phyloP scores from a whole-genome alignment of 2,329 filamentous ascomycete species.

The Alternaria ethzedia region DNA sequence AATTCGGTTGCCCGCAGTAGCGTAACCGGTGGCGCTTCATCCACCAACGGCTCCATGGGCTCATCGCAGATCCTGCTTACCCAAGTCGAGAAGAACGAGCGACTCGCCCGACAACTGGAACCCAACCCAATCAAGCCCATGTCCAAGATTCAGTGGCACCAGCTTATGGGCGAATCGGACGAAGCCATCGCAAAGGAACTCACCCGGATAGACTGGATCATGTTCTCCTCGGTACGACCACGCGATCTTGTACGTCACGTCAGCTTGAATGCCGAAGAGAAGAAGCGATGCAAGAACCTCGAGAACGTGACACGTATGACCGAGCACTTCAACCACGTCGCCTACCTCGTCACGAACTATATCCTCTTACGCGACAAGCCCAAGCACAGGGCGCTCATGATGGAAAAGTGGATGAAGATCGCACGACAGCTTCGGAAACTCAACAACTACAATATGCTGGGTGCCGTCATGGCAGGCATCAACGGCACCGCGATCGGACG shows the following conservation, averaged over 20 bases:
- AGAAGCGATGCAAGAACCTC: conserved; percentile 77
- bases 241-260: conserved; percentile 93
- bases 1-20: conserved; percentile 41
- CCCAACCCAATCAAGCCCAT: conserved; percentile 73
- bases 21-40: conserved; percentile 33
- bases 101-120: conserved; percentile 74
- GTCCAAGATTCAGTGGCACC: conserved; percentile 86
- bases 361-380: conserved; percentile 87
- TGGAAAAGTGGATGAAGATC: conserved; percentile 96
- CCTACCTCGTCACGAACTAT: conserved; percentile 61
- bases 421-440: conserved; percentile 82
- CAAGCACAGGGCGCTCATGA: conserved; percentile 87
- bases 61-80: conserved; percentile 62
- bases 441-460: conserved; percentile 96
- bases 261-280: conserved; percentile 72
- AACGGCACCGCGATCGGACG: conserved; percentile 87
- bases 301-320: conserved; percentile 95
- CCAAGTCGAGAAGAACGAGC: conserved; percentile 79
- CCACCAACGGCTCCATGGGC: conserved; percentile 33
- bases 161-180: conserved; percentile 85
- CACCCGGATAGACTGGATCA: conserved; percentile 95
- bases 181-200: conserved; percentile 89
- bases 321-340: conserved; percentile 72
- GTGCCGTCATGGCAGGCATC: conserved; percentile 91
- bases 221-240: conserved; percentile 94